phyloP scores from a whole-genome alignment of 495 filamentous ascomycete genomes.

The Neurospora sp. region DNA sequence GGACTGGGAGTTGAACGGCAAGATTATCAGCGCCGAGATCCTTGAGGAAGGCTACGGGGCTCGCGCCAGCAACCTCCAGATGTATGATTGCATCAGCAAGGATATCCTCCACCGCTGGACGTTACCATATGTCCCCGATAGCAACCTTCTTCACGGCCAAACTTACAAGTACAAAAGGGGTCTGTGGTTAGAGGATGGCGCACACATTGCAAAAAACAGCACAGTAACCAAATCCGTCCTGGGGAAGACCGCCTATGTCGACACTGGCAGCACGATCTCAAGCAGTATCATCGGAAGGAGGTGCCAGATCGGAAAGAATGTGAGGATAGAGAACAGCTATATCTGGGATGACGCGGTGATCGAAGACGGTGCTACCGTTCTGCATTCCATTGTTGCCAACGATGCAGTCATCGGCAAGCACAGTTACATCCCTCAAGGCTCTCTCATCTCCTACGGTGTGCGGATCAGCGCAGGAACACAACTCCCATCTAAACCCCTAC shows the following conservation, averaged over 20 bases:
- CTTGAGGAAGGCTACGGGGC: constrained; percentile 71
- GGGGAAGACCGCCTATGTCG: constrained; percentile 66
- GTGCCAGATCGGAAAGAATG: constrained; percentile 78
- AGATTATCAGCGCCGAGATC: constrained; percentile 88
- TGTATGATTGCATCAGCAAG: constrained; percentile 83
- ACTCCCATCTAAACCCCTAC: constrained; percentile 17
- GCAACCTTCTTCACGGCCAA: constrained; percentile 67
- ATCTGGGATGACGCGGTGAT: constrained; percentile 83
- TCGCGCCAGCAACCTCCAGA: constrained; percentile 70
- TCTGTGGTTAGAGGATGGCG: constrained; percentile 62
- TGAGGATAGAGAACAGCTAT: constrained; percentile 67
- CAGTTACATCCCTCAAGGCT: constrained; percentile 57
- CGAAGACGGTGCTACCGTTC: constrained; percentile 58
- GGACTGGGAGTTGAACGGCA: constrained; percentile 92
- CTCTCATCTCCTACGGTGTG: constrained; percentile 72
- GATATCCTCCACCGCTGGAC: constrained; percentile 84
- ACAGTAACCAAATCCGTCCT: constrained; percentile 53
- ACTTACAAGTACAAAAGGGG: constrained; percentile 62
- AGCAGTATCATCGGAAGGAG: constrained; percentile 71
- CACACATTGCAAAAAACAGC: constrained; percentile 43
- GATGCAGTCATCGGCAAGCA: constrained; percentile 58
- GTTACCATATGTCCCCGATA: constrained; percentile 89
- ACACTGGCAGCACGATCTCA: constrained; percentile 54
- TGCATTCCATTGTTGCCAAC: constrained; percentile 66
- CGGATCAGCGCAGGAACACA: constrained; percentile 48